phyloP scores from a whole-genome alignment of 2,329 filamentous ascomycete species.

The Aspergillus ochraceoroseus region DNA sequence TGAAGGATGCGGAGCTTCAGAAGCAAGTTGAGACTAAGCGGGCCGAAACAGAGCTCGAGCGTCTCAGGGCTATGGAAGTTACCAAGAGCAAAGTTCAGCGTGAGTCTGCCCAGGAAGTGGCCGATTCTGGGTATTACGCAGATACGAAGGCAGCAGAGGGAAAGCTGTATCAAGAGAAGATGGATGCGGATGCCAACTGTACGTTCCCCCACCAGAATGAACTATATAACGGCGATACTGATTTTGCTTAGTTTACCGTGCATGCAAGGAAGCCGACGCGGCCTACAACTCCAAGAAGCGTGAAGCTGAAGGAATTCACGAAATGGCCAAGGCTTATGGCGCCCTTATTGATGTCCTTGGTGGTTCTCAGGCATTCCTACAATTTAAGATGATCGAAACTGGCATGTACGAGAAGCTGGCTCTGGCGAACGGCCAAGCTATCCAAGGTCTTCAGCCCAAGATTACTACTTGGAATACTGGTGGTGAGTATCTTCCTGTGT shows the following conservation, averaged over 20 bases:
- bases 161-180: constrained; percentile 36
- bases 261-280: constrained; percentile 37
- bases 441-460: constrained; percentile 77
- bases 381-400: constrained; percentile 84
- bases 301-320: constrained; percentile 69
- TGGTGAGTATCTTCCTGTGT: constrained; percentile 10
- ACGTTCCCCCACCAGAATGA: constrained; percentile 12
- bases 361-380: constrained; percentile 70
- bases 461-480: constrained; percentile 89
- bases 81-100: constrained; percentile 62
- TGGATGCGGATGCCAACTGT: constrained; percentile 38
- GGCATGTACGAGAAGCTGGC: constrained; percentile 73
- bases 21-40: constrained; percentile 71
- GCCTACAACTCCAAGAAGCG: constrained; percentile 54
- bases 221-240: constrained; percentile 2
- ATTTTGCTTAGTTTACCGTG: constrained; percentile 24
- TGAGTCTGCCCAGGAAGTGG: constrained; percentile 43
- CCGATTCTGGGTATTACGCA: constrained; percentile 49
- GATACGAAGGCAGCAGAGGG: constrained; percentile 53
- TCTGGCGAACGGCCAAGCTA: constrained; percentile 68
- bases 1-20: constrained; percentile 74
- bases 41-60: constrained; percentile 73
- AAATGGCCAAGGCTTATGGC: constrained; percentile 76
- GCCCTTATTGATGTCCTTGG: constrained; percentile 68
- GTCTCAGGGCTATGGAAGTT: constrained; percentile 70